Percentiles rank a stretch among this genome's conserved stretches.
phyloP scores from a whole-genome alignment of 1,284 basidiomycete species.

The Moesziomyces sp. region DNA sequence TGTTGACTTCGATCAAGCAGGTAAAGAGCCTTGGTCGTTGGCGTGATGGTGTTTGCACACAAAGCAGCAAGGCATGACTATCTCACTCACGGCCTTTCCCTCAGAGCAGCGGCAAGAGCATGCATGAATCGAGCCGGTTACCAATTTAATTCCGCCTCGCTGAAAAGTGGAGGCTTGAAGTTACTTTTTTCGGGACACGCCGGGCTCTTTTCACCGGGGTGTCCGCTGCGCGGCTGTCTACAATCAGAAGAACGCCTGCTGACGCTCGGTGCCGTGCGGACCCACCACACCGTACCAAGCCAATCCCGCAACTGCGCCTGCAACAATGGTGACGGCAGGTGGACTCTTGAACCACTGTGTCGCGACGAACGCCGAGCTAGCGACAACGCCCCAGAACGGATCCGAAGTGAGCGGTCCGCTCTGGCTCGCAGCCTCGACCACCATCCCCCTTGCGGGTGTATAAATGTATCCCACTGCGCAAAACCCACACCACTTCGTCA shows the following conservation, averaged over 20 bases:
- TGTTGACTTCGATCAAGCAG: background rate
- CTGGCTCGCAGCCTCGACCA: constrained; percentile 36
- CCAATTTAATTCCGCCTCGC: background rate
- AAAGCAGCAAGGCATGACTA: too few relatives aligned
- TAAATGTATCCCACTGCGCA: constrained; percentile 57
- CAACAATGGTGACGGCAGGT: constrained; percentile 68
- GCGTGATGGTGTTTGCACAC: too few relatives aligned
- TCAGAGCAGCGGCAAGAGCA: background rate
- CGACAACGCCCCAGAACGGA: constrained; percentile 71
- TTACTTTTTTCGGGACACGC: too few relatives aligned
- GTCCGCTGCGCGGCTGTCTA: background rate
- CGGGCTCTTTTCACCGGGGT: too few relatives aligned
- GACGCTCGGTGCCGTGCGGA: constrained; percentile 33
- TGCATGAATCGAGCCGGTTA: constrained; percentile 8
- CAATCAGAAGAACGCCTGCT: constrained; percentile 38
- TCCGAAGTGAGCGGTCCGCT: constrained; percentile 69
- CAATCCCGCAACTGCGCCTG: constrained; percentile 68
- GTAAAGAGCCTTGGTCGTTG: background rate
- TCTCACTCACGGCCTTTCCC: background rate
- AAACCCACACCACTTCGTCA: background rate
- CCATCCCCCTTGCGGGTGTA: constrained; percentile 61
- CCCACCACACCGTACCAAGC: constrained; percentile 69
- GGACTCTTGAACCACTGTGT: constrained; percentile 67
- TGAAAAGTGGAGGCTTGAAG: constrained; percentile 8
- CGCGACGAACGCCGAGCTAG: constrained; percentile 52